These are phyloP conservation scores for Porogramme epimiltina DNA, from an alignment of 1,284 basidiomycete species.

Conservation along the genomic window DNA sequence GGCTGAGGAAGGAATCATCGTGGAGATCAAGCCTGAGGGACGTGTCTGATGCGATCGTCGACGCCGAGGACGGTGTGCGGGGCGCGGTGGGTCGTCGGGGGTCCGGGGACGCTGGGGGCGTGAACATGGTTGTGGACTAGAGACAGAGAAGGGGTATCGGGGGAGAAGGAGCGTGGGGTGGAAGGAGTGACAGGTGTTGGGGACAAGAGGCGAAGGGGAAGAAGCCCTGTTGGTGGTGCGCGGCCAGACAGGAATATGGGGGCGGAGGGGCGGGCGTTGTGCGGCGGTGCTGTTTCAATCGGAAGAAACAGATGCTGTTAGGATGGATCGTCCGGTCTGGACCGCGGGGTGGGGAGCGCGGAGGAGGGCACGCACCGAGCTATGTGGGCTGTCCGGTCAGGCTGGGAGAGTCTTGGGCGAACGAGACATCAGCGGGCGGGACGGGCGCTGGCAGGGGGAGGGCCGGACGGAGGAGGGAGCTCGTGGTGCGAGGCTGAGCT, in stretches of 20 bases:
- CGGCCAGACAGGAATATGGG: neutral
- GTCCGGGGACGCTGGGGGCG: constrained; percentile 51
- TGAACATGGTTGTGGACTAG: constrained; percentile 42
- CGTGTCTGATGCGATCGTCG: constrained; percentile 2
- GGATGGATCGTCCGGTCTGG: no score
- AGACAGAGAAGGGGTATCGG: constrained; percentile 9
- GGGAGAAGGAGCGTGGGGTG: constrained; percentile 23
- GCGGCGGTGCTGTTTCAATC: neutral
- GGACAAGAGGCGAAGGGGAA: constrained; percentile 6
- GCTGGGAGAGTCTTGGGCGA: no score
- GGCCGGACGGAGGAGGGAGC: no score
- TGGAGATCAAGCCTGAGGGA: constrained; percentile 12
- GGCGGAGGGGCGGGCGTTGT: neutral
- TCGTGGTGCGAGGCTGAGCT: no score
- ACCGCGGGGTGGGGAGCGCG: neutral
- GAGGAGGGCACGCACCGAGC: no score
- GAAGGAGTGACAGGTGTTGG: constrained; percentile 22
- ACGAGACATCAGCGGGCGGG: no score
- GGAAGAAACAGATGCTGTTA: neutral
- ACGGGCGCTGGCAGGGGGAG: no score
- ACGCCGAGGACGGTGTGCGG: constrained; percentile 7
- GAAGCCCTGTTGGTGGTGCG: no score
- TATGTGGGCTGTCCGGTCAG: no score
- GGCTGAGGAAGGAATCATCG: constrained; percentile 13
- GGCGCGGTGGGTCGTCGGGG: constrained; percentile 19